Base-by-base conservation (phyloP, 2,329 filamentous ascomycete species). In the Alternaria dauci region DNA sequence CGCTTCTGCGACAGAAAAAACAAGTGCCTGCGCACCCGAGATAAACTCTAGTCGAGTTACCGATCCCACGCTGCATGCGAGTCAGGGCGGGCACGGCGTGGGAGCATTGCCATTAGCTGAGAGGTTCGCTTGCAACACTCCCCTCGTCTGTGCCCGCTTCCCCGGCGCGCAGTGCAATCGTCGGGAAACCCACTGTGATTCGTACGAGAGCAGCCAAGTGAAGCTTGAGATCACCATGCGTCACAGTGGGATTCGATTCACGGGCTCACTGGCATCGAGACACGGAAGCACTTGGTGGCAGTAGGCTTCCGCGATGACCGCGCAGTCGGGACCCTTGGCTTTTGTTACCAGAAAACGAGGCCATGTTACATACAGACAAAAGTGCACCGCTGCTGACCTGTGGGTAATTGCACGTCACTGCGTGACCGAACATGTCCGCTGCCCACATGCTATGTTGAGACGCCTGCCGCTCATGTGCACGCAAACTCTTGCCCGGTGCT, bases 381-480 rank as follows among this genome's bases (percentile, higher is more conserved):
- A n/a, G 44, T 36, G 38, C 62, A 61, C 61, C 59, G 64, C 67
- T 63, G 66, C 66, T 71, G 66, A 66, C 68, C 65, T 66, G 52
- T 57, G 47, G 34, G 52, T 57, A 57, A 66, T 58, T 64, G 58
- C 63, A 61, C 63, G 57, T 61, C 63, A 58, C 43, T 66, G 67
- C 68, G 51, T 67, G 67, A 70, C 76, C 76, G 74, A 77, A 71
- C 72, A 76, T 69, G 55, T 77, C 76, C 74, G 72, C 73, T 65
- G 59, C 67, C 52, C 52, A 61, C 62, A 58, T 62, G 58, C 65
- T 43, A 51, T 69, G 65, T 70, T 71, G 73, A 71, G 70, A 70
- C 73, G 68, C 69, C 55, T 65, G 54, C 65, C 55, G 59, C 61
- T 62, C 65, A 65, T 67, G 71, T 70, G 64, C 61, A 72, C 66